These are phyloP conservation scores for Coffea humblotiana DNA, from an alignment of 305 asterid species.

Conservation along the genomic window DNA sequence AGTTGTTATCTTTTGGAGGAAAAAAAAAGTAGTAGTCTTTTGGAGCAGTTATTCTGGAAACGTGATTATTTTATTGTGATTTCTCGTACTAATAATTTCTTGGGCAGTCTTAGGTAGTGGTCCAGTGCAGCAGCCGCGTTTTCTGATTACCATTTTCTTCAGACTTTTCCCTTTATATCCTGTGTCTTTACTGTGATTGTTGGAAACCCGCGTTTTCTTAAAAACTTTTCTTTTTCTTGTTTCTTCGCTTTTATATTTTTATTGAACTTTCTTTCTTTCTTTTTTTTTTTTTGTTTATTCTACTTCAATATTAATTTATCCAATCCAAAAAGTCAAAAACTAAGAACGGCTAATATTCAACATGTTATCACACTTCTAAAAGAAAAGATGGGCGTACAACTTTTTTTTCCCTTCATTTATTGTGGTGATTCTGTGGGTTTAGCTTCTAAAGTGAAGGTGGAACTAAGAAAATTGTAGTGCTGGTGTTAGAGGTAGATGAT, in stretches of 20 bases:
- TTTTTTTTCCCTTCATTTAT: no score
- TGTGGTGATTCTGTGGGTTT: not conserved
- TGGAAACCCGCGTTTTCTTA: not conserved
- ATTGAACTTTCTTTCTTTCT: not conserved
- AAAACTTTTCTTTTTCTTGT: no score
- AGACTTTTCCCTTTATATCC: not conserved
- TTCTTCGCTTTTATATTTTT: not conserved
- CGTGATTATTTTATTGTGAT: not conserved
- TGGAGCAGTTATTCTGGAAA: not conserved
- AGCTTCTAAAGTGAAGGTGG: not conserved
- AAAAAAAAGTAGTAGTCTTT: not conserved
- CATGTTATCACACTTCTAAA: no score
- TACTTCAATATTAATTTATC: not conserved
- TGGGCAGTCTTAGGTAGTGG: slow-evolving; percentile 15
- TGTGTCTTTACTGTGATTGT: not conserved
- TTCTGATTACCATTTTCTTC: slow-evolving; percentile 14
- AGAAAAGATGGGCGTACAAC: not conserved
- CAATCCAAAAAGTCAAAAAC: not conserved
- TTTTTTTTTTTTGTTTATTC: not conserved
- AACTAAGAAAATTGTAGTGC: not conserved
- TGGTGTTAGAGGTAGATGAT: not conserved
- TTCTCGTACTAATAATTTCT: not conserved
- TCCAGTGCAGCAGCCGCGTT: slow-evolving; percentile 43
- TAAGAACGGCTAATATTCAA: no score
- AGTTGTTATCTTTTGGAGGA: not conserved